Base-by-base conservation (phyloP, 2,329 filamentous ascomycete species). In the Botrytis deweyae region DNA sequence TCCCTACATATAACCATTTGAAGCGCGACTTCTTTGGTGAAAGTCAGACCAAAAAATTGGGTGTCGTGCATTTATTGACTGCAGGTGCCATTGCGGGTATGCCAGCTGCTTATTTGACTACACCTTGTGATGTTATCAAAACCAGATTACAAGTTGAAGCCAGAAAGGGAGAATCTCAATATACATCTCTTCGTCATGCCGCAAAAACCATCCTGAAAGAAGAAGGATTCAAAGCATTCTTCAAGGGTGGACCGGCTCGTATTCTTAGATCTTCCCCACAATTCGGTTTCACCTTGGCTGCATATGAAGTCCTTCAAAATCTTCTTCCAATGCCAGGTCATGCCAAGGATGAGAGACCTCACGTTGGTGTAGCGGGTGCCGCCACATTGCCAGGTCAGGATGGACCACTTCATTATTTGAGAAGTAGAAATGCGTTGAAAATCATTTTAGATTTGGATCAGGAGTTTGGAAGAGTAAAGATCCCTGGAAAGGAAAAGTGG, bases 71-170 rank as follows among this genome's bases (percentile, higher is more conserved):
- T 85, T 91, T 99, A 73, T 88, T 99, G 76, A 96, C 93, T 33
- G 94, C 96, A 12, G 96, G 96, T 85, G 96, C 96, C 74, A 98
- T 99, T 77, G 93, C 93, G 46, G 93, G 93, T 84, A 96, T 96
- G 92, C 93, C 93, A 9, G 93, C 93, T 8, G 93, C 93, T 12
- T 99, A 99, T 85, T 88, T 99, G 76, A 99, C 96, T 38, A 99
- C 96, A 2, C 96, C 96, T 0, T 98, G 93, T 86, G 96, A 99
- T 81, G 96, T 99, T 76, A 98, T 99, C 91, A 99, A 99, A 88
- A 99, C 96, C 4, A 92, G 96, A 82, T 88, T 99, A 75, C 96
- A 99, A 83, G 96, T 99, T 74, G 96, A 99, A 84, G 95, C 95
- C 36, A 92, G 96, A 77, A 98, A 98, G 87, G 96, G 96, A 76